phyloP scores from a whole-genome alignment of 345 rosid species.

The Rhizophora mangle region DNA sequence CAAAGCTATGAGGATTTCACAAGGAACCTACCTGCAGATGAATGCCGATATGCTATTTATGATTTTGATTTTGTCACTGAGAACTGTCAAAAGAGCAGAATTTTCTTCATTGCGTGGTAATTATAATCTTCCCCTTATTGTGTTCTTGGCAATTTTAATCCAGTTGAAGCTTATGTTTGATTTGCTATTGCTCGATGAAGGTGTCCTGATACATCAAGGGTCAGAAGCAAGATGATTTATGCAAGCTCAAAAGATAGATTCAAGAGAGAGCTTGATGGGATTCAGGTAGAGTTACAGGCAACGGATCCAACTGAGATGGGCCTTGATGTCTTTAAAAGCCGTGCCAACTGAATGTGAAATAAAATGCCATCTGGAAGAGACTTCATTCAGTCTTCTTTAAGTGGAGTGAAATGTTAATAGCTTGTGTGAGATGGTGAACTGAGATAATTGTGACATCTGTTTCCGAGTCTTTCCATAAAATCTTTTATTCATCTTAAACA shows the following conservation, averaged over 20 bases:
- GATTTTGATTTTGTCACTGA: constrained; percentile 28
- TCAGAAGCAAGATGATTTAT: constrained; percentile 31
- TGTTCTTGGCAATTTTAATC: neutral
- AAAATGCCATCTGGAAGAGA: neutral
- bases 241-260: constrained; percentile 21
- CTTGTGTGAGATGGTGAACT: constrained; percentile 4
- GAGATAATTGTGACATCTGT: constrained; percentile 6
- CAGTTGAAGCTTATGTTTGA: neutral
- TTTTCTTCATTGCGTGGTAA: constrained; percentile 28
- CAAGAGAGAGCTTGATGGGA: constrained; percentile 26
- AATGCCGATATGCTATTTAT: constrained; percentile 20
- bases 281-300: constrained; percentile 29
- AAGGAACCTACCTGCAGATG: constrained; percentile 16
- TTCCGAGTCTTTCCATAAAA: constrained; percentile 19
- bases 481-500: constrained; percentile 13
- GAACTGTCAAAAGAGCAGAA: constrained; percentile 28
- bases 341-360: constrained; percentile 23
- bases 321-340: constrained; percentile 26
- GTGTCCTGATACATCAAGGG: constrained; percentile 24
- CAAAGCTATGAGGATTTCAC: constrained; percentile 18
- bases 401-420: constrained; percentile 9
- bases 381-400: neutral
- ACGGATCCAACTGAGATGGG: constrained; percentile 32
- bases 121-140: neutral
- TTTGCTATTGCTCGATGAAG: constrained; percentile 1